Evolutionary conservation across 345 rosid genomes (phyloP).

Genomic region (Citrus unshiu): DNA sequence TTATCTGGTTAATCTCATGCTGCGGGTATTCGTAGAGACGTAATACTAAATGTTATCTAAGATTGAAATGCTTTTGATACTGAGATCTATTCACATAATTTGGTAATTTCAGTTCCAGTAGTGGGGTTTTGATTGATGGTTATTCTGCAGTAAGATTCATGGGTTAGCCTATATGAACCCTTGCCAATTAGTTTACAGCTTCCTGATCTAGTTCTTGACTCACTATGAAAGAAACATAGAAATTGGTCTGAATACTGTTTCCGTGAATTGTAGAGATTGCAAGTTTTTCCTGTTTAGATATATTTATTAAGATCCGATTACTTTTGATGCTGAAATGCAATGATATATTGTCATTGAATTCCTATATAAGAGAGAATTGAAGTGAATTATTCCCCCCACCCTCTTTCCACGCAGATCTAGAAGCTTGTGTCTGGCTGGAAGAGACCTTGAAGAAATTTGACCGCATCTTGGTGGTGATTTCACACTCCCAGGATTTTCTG

Average conservation of each 20-base stretch:
- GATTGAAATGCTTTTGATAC: not conserved
- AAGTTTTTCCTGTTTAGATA: not conserved
- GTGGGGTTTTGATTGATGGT: not conserved
- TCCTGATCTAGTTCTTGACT: not conserved
- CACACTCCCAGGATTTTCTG: conserved; percentile 97
- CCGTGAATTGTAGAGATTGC: not conserved
- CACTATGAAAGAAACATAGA: not conserved
- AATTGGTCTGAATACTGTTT: not conserved
- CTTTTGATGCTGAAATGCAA: not conserved
- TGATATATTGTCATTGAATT: not conserved
- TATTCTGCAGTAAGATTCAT: not conserved
- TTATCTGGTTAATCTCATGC: too few species aligned
- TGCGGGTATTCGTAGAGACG: not conserved
- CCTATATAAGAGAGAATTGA: not conserved
- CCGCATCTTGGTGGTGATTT: conserved; percentile 87
- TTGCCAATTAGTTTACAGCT: too few species aligned
- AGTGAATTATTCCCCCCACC: not conserved
- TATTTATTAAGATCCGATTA: not conserved
- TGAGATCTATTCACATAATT: not conserved
- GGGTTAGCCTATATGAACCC: too few species aligned
- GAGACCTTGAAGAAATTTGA: conserved; percentile 89
- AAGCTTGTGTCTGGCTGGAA: conserved; percentile 99
- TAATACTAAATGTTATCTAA: not conserved
- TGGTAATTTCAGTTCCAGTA: not conserved
- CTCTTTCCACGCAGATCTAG: conserved; percentile 50